Evolutionary conservation across 2,329 filamentous ascomycete species (phyloP), one percentile per base, ranked within the genome.

Genomic region (Epichloe scottii): DNA sequence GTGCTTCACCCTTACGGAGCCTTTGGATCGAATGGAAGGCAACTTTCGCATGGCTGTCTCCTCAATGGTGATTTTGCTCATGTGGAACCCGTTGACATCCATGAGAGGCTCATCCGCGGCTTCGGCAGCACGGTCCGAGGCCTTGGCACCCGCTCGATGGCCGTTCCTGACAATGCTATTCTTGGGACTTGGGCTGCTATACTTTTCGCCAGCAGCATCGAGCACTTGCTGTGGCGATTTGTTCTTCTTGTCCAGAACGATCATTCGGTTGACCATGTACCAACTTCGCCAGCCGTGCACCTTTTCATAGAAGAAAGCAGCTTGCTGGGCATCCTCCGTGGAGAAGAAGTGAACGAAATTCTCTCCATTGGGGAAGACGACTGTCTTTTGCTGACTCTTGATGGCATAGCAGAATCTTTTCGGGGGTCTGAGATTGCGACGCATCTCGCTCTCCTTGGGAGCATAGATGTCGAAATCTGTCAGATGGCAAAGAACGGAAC

Each of bases 321-420:
- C 87, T 1, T 82, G 66, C 1, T 71, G 64, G 5, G 76, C 70
- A 59, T 96, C 87, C 43, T 88, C 87, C 2, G 85, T 88, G 53
- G 81, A 84, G 69, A 97, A 95, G 68, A 91, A 95, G 62, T 97
- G 91, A 3, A 95, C 86, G 62, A 89, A 97, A 58, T 91, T 91
- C 48, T 87, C 82, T 3, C 84, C 86, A 50, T 84, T 84, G 50
- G 89, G 71, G 61, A 96, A 96, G 60, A 95, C 82, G 52, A 79
- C 82, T 0, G 85, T 85, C 66, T 91, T 95, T 62, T 95, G 85
- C 69, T 95, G 89, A 59, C 87, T 94, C 68, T 95, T 96, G 59
- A 97, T 77, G 0, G 89, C 90, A 60, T 87, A 91, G 68, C 88
- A 95, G 58, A 82, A 76, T 62, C 84, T 86, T 67, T 93, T 95